A percentile compares a stretch with the other conserved stretches of the same genome.
phyloP scores from a whole-genome alignment of 208 protist species.

The Novymonas esmeraldas region DNA sequence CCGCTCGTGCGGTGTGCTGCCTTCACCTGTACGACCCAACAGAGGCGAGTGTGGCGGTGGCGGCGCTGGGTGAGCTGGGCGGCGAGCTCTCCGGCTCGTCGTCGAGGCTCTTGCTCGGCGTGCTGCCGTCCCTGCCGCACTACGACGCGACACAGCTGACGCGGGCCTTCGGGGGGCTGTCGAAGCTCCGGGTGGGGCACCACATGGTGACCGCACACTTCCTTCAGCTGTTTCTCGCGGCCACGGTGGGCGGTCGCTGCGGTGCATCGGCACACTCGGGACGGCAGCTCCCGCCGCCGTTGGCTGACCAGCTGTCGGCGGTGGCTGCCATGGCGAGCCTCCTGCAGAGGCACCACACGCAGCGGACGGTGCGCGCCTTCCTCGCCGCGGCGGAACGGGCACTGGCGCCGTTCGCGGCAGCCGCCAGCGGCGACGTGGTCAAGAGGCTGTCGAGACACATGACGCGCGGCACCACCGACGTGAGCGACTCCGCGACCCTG shows the following conservation, averaged over 20 bases:
- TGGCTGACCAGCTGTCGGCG: neutral
- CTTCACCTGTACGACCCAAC: constrained; percentile 32
- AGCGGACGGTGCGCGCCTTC: constrained; percentile 31
- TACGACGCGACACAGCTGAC: constrained; percentile 22
- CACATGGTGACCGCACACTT: constrained; percentile 47
- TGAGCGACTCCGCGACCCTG: neutral
- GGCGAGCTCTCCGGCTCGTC: neutral
- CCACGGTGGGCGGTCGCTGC: neutral
- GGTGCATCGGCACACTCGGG: neutral
- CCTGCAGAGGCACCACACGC: constrained; percentile 25
- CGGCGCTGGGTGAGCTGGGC: constrained; percentile 31
- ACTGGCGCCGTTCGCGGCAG: neutral
- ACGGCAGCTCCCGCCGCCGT: neutral
- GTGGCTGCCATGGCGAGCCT: constrained; percentile 12
- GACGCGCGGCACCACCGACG: too few species aligned
- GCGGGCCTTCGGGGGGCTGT: constrained; percentile 40
- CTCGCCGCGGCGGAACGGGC: constrained; percentile 17
- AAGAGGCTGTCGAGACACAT: neutral
- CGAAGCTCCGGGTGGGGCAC: constrained; percentile 32
- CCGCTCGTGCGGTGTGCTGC: constrained; percentile 22
- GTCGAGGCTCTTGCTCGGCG: constrained; percentile 5
- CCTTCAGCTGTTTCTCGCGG: constrained; percentile 29
- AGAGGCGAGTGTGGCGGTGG: constrained; percentile 21
- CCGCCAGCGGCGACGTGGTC: neutral
- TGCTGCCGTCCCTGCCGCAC: constrained; percentile 27